Evolutionary conservation across 2,329 filamentous ascomycete species (phyloP).

Genomic region (Nigrospora oryzae): DNA sequence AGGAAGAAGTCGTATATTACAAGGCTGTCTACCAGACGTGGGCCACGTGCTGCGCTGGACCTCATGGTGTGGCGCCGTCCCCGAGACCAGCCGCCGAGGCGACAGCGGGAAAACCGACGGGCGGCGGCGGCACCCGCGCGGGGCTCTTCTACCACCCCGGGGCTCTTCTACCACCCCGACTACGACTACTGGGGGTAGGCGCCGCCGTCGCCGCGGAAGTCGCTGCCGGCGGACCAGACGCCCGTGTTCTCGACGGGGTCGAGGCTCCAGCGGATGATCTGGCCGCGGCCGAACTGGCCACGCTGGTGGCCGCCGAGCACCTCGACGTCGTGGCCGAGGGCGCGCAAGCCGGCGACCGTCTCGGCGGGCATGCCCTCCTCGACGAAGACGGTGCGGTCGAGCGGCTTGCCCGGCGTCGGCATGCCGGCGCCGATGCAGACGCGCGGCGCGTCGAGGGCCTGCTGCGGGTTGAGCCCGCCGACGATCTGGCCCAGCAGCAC

Average conservation of each 20-base stretch:
- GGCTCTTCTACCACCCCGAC: too few relatives aligned
- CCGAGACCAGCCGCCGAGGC: too few relatives aligned
- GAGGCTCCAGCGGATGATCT: constrained; percentile 71
- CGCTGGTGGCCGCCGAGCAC: constrained; percentile 59
- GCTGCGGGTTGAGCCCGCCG: constrained; percentile 74
- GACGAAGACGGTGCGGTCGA: constrained; percentile 61
- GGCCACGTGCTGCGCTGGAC: too few relatives aligned
- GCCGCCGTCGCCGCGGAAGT: constrained; percentile 75
- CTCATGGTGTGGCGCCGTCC: too few relatives aligned
- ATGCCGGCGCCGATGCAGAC: constrained; percentile 76
- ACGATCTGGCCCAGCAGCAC: constrained; percentile 84
- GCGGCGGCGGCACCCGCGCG: too few relatives aligned
- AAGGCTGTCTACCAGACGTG: too few relatives aligned
- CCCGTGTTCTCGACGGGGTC: constrained; percentile 59
- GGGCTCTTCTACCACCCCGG: too few relatives aligned
- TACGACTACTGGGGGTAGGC: constrained; percentile 45
- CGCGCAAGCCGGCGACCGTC: constrained; percentile 57
- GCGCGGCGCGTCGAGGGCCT: constrained; percentile 84
- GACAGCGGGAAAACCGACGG: too few relatives aligned
- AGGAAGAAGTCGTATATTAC: too few relatives aligned
- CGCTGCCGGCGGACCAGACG: constrained; percentile 84
- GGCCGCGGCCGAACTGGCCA: constrained; percentile 73
- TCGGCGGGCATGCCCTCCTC: constrained; percentile 73
- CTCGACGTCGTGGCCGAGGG: constrained; percentile 65
- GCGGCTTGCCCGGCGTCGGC: constrained; percentile 48